Evolutionary conservation across 2,329 filamentous ascomycete genomes (phyloP), one percentile per base, ranked within the genome.

Genomic region (Fusarium temperatum): DNA sequence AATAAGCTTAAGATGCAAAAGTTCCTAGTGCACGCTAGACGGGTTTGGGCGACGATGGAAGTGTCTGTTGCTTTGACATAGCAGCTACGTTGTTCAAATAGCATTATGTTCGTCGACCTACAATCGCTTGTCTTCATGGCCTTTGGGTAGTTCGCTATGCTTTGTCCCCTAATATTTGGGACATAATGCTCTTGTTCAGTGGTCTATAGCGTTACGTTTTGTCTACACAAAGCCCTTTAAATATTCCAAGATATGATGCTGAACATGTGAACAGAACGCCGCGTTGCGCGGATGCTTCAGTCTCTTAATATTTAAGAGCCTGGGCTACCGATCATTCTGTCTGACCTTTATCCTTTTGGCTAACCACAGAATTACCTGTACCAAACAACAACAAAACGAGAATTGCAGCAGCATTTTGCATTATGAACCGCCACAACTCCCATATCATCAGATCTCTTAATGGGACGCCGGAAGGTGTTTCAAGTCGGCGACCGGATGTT

Each of bases 1-100:
- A 72, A 74, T 74, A 74, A 74, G 63, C 71, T 74, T 74, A 74
- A 69, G 26, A 26, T 9, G 38, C 72, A 74, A 74, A 74, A 74
- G 72, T 74, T 57, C 72, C 63, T 50, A n/a, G 9, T 20, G 4
- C 5, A 15, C 63, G 32, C 71, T 72, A 72, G 61, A 38, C 35
- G 20, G 2, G 20, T 28, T 55, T n/a, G 20, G 35, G 51, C 35
- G 20, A 28, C 8, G 4, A 39, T 3, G 5, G 14, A 28, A n/a
- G 20, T 17, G 3, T 28, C 12, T 28, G n/a, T 5, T 12, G 18
- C 11, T 35, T 26, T 18, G 41, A 11, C 18, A 7, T n/a, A 17
- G 35, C 8, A 17, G 2, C 2, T n/a, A 24, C 20, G 13, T 39
- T 10, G 24, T 39, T 39, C 15, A 28, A 7, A n/a, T n/a, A 12